A percentile compares a stretch with the other conserved stretches of the same genome.
Evolutionary conservation across 805 yeast species (phyloP).

Genomic region (Suhomyces vadensis): DNA sequence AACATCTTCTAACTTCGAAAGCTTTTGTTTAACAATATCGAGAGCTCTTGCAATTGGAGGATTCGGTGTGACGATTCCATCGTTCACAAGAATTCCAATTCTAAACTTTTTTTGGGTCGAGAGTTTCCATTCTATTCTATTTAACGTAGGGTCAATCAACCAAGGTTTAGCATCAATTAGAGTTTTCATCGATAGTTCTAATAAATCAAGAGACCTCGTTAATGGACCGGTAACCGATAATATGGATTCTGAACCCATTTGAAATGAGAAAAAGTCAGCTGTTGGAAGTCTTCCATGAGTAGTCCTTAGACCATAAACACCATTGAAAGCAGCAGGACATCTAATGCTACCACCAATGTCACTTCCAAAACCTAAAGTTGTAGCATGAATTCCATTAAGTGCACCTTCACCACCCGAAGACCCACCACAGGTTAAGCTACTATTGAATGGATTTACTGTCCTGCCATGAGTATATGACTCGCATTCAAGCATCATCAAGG

Average conservation of each 20-base stretch:
- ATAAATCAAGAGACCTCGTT: conserved; percentile 31
- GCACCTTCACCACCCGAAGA: conserved; percentile 58
- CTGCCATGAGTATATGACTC: conserved; percentile 20
- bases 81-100: conserved; percentile 3
- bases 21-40: background rate
- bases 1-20: background rate
- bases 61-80: conserved; percentile 6
- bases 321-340: conserved; percentile 54
- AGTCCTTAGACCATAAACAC: conserved; percentile 51
- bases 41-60: conserved; percentile 8
- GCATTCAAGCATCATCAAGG: conserved; percentile 25
- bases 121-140: background rate
- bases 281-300: conserved; percentile 43
- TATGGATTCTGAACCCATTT: conserved; percentile 18
- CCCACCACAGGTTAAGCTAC: conserved; percentile 50
- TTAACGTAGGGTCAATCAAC: conserved; percentile 5
- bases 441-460: conserved; percentile 22
- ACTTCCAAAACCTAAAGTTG: conserved; percentile 38
- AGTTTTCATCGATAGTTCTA: conserved; percentile 15
- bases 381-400: conserved; percentile 46
- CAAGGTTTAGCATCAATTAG: conserved; percentile 7
- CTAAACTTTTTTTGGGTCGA: conserved; percentile 3
- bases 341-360: conserved; percentile 61
- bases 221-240: conserved; percentile 40
- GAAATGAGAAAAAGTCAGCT: conserved; percentile 21